phyloP scores from a whole-genome alignment of 495 filamentous ascomycete genomes.

The Xylaria longipes region DNA sequence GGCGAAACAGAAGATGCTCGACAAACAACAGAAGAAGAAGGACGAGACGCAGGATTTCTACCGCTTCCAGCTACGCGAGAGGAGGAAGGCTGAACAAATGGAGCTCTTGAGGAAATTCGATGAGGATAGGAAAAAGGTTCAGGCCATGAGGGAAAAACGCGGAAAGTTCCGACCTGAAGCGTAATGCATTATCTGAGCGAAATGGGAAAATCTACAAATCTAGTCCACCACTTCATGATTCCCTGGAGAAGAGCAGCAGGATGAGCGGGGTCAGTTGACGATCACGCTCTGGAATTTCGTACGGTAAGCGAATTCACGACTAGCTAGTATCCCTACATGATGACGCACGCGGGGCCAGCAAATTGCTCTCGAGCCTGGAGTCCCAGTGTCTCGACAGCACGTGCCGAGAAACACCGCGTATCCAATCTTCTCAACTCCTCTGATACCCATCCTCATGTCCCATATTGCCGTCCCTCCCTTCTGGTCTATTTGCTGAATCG shows the following conservation, averaged over 20 bases:
- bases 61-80: conserved; percentile 89
- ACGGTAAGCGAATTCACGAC: conserved; percentile 10
- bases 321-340: conserved; percentile 44
- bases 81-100: conserved; percentile 79
- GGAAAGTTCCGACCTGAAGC: conserved; percentile 63
- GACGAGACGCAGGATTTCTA: conserved; percentile 82
- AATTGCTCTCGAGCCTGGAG: conserved; percentile 41
- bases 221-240: background rate
- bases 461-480: background rate
- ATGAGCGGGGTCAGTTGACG: background rate
- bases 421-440: conserved; percentile 58
- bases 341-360: conserved; percentile 64
- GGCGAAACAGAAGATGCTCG: conserved; percentile 74
- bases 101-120: conserved; percentile 71
- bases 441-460: conserved; percentile 35
- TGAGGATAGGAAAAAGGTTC: conserved; percentile 67
- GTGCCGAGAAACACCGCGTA: conserved; percentile 58
- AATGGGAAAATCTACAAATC: background rate
- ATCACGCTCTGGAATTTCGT: background rate
- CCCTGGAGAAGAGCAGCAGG: background rate
- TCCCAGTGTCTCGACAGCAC: conserved; percentile 33
- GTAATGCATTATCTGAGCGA: conserved; percentile 35
- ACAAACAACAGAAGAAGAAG: conserved; percentile 69
- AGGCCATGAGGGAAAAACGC: conserved; percentile 64
- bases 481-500: background rate